These are phyloP conservation scores for Dioscorea dumetorum DNA, from an alignment of 106 monocot species.

Conservation along the genomic window DNA sequence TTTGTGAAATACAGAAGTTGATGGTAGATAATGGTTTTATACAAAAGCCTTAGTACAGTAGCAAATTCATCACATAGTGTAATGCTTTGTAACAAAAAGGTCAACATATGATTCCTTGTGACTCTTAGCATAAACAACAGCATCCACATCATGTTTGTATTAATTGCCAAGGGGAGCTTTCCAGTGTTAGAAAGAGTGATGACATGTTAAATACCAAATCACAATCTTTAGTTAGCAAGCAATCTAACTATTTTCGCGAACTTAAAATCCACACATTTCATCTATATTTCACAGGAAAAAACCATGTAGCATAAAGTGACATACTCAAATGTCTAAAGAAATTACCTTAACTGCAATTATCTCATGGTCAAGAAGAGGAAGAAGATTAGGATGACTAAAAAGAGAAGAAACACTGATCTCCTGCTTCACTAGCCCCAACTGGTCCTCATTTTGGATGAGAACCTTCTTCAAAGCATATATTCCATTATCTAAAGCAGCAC, in stretches of 20 bases:
- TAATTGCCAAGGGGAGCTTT: too few species aligned
- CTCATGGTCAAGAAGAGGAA: constrained; percentile 95
- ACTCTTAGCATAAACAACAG: too few species aligned
- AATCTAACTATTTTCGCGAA: neutral
- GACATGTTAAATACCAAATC: too few species aligned
- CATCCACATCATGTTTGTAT: too few species aligned
- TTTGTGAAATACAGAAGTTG: neutral
- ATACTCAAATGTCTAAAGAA: neutral
- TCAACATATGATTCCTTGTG: too few species aligned
- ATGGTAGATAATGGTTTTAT: neutral
- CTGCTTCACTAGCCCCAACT: constrained; percentile 83
- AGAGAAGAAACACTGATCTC: constrained; percentile 89
- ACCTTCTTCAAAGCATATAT: constrained; percentile 95
- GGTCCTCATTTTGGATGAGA: constrained; percentile 79
- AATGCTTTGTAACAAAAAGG: too few species aligned
- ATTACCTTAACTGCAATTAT: constrained; percentile 79
- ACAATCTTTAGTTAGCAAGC: too few species aligned
- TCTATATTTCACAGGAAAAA: neutral
- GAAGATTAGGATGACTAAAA: constrained; percentile 85
- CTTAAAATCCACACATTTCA: neutral
- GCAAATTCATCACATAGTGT: too few species aligned
- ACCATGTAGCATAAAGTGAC: neutral
- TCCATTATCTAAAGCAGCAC: constrained; percentile 60
- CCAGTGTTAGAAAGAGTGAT: too few species aligned
- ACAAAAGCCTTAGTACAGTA: too few species aligned